phyloP scores from a whole-genome alignment of 208 protist genomes.

The Acanthamoeba sp. region DNA sequence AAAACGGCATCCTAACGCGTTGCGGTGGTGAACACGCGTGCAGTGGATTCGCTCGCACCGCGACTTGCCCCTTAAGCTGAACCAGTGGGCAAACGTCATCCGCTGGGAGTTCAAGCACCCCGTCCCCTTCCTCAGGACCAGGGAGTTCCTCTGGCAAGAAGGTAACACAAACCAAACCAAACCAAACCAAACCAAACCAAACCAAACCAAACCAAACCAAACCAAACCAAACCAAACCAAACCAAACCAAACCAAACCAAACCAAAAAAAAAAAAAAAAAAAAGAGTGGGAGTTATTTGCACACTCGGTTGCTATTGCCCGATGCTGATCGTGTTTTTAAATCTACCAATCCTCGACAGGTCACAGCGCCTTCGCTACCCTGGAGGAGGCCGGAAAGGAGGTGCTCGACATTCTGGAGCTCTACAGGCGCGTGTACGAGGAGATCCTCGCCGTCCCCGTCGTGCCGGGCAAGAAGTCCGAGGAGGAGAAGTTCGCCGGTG shows the following conservation, averaged over 20 bases:
- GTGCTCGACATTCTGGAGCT: slow-evolving; percentile 96
- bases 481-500: slow-evolving; percentile 99
- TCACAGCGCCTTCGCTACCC: slow-evolving; percentile 94
- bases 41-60: slow-evolving; percentile 98
- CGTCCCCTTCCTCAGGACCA: slow-evolving; percentile 98
- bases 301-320: background rate
- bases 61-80: slow-evolving; percentile 97
- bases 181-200: too few relatives aligned
- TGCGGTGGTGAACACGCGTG: too few relatives aligned
- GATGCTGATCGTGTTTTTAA: too few relatives aligned
- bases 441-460: slow-evolving; percentile 98
- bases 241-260: too few relatives aligned
- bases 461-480: slow-evolving; percentile 97
- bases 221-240: too few relatives aligned
- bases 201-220: too few relatives aligned
- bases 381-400: slow-evolving; percentile 95
- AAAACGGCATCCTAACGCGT: too few relatives aligned
- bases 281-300: background rate
- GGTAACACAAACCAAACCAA: slow-evolving; percentile 92
- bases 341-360: too few relatives aligned
- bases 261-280: background rate
- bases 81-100: slow-evolving; percentile 99
- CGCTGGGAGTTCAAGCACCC: slow-evolving; percentile 99
- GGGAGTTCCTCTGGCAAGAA: slow-evolving; percentile 99
- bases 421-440: slow-evolving; percentile 97